A percentile compares a stretch with the other conserved stretches of the same genome.
phyloP scores from a whole-genome alignment of 139 green algal species.

The Chlamydomonas urium region DNA sequence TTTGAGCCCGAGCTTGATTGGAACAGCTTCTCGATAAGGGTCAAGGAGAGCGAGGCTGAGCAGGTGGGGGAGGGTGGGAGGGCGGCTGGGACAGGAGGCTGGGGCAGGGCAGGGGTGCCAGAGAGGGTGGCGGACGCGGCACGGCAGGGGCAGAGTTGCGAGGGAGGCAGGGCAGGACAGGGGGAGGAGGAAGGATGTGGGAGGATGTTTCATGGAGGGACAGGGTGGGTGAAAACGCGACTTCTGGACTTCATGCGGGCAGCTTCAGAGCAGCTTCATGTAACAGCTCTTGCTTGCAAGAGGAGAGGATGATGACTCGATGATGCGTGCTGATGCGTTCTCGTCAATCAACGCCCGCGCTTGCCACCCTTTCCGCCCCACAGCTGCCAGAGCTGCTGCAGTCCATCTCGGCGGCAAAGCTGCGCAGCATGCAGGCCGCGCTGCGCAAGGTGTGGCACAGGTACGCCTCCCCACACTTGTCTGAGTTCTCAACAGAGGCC shows the following conservation, averaged over 20 bases:
- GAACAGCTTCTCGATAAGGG: constrained; percentile 24
- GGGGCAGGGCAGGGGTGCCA: neutral
- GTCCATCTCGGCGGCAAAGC: constrained; percentile 18
- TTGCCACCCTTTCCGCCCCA: too few species aligned
- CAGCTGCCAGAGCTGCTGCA: constrained; percentile 45
- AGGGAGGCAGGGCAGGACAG: too few species aligned
- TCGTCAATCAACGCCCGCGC: too few species aligned
- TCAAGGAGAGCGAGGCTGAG: constrained; percentile 15
- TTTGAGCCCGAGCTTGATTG: constrained; percentile 36
- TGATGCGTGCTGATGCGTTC: neutral
- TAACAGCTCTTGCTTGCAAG: neutral
- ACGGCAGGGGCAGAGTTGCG: too few species aligned
- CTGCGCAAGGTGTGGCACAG: constrained; percentile 45
- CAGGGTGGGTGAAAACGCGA: too few species aligned
- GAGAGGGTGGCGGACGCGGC: neutral
- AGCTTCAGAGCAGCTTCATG: neutral
- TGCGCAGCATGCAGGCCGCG: constrained; percentile 31
- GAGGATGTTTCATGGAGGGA: neutral
- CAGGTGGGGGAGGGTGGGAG: constrained; percentile 1
- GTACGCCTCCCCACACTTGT: constrained; percentile 35
- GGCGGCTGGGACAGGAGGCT: neutral
- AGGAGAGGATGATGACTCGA: neutral
- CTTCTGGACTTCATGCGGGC: neutral
- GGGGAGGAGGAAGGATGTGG: neutral
- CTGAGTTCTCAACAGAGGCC: too few species aligned